Evolutionary conservation across 2,329 filamentous ascomycete species (phyloP).

Genomic region (Botrytis porri): DNA sequence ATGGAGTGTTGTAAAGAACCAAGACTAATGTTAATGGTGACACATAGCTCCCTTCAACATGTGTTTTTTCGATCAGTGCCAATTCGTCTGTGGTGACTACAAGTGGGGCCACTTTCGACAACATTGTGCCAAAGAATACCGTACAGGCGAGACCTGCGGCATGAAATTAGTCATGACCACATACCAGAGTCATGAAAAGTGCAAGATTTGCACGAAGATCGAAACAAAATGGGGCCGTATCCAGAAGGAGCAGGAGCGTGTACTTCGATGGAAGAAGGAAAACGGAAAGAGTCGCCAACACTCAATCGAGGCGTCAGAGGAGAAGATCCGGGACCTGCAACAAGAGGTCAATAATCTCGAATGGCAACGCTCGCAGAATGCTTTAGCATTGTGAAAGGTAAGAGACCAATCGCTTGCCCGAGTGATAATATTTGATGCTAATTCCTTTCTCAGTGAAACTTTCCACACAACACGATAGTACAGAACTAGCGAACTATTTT

Average conservation of each 20-base stretch:
- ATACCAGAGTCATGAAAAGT: constrained; percentile 56
- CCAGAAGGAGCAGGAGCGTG: constrained; percentile 70
- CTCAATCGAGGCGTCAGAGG: constrained; percentile 68
- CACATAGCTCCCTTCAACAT: constrained; percentile 50
- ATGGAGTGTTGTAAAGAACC: constrained; percentile 8
- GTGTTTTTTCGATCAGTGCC: constrained; percentile 95
- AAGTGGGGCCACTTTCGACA: constrained; percentile 91
- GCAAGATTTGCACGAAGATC: constrained; percentile 85
- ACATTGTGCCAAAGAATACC: constrained; percentile 92
- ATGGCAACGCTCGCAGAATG: constrained; percentile 16
- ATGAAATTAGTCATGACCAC: constrained; percentile 85
- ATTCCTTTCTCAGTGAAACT: constrained; percentile 11
- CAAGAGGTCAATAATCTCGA: constrained; percentile 54
- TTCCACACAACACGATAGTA: constrained; percentile 1
- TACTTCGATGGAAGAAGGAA: constrained; percentile 72
- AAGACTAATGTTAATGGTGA: constrained; percentile 26
- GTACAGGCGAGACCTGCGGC: constrained; percentile 93
- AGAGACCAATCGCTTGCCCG: constrained; percentile 16
- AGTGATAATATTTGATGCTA: constrained; percentile 11
- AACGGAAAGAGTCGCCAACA: constrained; percentile 53
- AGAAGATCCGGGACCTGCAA: constrained; percentile 65
- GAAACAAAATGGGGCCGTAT: constrained; percentile 78
- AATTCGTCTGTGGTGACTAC: constrained; percentile 84
- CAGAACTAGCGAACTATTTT: constrained; percentile 13
- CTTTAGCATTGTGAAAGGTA: constrained; percentile 16